A percentile compares a stretch with the other conserved stretches of the same genome.
Conservation (phyloP, 2,329 filamentous ascomycete genomes). For the Dactylellina leptospora region DNA sequence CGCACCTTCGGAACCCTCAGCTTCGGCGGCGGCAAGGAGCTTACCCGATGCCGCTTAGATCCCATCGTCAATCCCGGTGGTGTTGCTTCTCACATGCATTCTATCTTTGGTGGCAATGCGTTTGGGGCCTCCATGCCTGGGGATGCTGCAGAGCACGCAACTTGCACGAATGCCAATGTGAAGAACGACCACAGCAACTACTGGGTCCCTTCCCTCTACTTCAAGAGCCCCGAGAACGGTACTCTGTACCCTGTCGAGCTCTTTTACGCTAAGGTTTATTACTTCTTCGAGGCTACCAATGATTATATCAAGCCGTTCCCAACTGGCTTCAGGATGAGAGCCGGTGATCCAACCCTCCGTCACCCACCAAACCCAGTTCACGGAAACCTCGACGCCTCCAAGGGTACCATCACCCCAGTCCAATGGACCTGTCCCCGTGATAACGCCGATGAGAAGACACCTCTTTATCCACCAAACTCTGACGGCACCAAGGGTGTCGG, state of each 20-base stretch:
- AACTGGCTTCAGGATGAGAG: constrained; percentile 79
- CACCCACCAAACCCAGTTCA: constrained; percentile 67
- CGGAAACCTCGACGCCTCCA: constrained; percentile 38
- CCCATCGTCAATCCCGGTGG: constrained; percentile 74
- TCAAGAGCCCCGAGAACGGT: constrained; percentile 32
- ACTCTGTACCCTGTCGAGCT: constrained; percentile 43
- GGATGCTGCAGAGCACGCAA: constrained; percentile 51
- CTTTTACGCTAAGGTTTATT: constrained; percentile 48
- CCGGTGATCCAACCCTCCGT: constrained; percentile 74
- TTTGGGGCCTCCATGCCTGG: constrained; percentile 40
- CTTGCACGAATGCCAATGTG: constrained; percentile 83
- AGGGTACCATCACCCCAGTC: constrained; percentile 64
- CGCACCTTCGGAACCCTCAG: constrained; percentile 44
- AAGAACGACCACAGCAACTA: constrained; percentile 87
- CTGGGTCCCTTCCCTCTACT: constrained; percentile 83
- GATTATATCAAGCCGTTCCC: constrained; percentile 77
- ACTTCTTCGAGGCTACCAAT: constrained; percentile 51
- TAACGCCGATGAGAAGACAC: constrained; percentile 67
- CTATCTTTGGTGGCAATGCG: constrained; percentile 74
- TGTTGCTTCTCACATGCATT: constrained; percentile 74
- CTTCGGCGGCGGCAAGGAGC: constrained; percentile 46
- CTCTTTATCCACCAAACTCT: constrained; percentile 85
- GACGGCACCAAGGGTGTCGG: constrained; percentile 71
- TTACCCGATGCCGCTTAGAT: constrained; percentile 69
- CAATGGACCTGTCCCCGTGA: constrained; percentile 45